Evolutionary conservation across 2,329 filamentous ascomycete genomes (phyloP), one percentile per base, ranked within the genome.

Genomic region (Calonectria pteridis): DNA sequence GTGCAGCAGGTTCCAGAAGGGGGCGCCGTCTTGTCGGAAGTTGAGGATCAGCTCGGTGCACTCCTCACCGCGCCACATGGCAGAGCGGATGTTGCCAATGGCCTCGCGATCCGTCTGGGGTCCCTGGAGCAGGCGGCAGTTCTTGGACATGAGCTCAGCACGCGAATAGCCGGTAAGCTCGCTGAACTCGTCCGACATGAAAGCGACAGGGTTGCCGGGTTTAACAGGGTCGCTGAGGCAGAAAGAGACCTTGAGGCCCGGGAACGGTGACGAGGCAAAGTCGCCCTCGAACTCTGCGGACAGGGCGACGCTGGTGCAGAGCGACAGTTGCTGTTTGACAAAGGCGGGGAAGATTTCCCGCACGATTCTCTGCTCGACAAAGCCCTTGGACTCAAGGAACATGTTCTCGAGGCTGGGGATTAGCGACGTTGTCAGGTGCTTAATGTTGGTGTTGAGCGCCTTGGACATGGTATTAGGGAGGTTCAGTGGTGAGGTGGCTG

Each of bases 231-330:
- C 88, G 0, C 88, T 91, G 20, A 92, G 79, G 70, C 89, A 90
- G 75, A 92, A 92, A 28, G 90, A 89, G 63, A 90, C 86, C 11
- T 89, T 90, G 0, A 93, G 84, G 0, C 91, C 91, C 3, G 87
- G 87, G 67, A 88, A 92, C 65, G 84, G 78, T 6, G 82, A 81
- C 23, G 72, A 73, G 5, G 75, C 77, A 11, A 77, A 73, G 2
- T 82, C 80, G 26, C 82, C 81, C n/a, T 80, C 81, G 0, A 77
- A 75, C 1, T 81, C 82, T 6, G 84, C 80, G 2, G 87, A 84
- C 4, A 91, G 79, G 1, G 89, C 87, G 46, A 83, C 81, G 4
- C 84, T 84, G 6, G 88, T 87, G 65, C 86, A 86, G 35, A 85
- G 80, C 0, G 86, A 86, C 67, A 91, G 82, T 77, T 90, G 89